Conservation (phyloP, 2,329 filamentous ascomycete genomes). For the Penicillium vulpinum region DNA sequence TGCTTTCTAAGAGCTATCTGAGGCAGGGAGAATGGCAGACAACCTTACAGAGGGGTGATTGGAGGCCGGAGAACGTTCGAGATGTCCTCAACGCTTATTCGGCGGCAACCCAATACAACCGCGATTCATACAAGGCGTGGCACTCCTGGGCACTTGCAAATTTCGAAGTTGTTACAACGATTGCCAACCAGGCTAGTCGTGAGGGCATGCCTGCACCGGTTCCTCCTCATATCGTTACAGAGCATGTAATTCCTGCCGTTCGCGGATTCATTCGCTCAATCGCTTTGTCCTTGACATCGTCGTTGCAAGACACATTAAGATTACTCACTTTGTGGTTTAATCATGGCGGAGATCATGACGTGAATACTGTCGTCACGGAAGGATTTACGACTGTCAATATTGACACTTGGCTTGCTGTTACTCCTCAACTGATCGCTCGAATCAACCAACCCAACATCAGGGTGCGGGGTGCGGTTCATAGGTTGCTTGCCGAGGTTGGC, state of each 20-base stretch:
- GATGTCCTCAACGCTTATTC: constrained; percentile 91
- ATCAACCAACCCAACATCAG: constrained; percentile 94
- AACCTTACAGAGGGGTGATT: constrained; percentile 78
- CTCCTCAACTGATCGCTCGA: constrained; percentile 92
- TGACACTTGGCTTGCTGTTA: constrained; percentile 98
- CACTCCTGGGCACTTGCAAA: constrained; percentile 98
- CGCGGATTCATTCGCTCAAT: constrained; percentile 98
- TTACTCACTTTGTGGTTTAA: constrained; percentile 95
- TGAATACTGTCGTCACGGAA: constrained; percentile 83
- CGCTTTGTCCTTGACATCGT: constrained; percentile 83
- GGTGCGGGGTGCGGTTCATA: constrained; percentile 87
- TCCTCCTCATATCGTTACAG: constrained; percentile 69
- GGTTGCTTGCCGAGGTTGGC: constrained; percentile 87
- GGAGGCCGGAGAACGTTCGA: constrained; percentile 80
- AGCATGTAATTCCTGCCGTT: constrained; percentile 92
- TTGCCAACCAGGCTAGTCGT: constrained; percentile 66
- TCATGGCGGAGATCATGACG: constrained; percentile 83
- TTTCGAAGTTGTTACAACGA: constrained; percentile 91
- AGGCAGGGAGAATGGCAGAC: constrained; percentile 97
- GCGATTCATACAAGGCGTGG: constrained; percentile 98
- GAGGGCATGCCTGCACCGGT: constrained; percentile 50
- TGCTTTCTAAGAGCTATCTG: constrained; percentile 93
- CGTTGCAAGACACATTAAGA: constrained; percentile 90
- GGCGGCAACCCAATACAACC: constrained; percentile 89
- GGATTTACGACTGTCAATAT: constrained; percentile 90